Evolutionary conservation across 1,284 basidiomycete species (phyloP), one percentile per base, ranked within the genome.

Genomic region (Irpex lacteus): DNA sequence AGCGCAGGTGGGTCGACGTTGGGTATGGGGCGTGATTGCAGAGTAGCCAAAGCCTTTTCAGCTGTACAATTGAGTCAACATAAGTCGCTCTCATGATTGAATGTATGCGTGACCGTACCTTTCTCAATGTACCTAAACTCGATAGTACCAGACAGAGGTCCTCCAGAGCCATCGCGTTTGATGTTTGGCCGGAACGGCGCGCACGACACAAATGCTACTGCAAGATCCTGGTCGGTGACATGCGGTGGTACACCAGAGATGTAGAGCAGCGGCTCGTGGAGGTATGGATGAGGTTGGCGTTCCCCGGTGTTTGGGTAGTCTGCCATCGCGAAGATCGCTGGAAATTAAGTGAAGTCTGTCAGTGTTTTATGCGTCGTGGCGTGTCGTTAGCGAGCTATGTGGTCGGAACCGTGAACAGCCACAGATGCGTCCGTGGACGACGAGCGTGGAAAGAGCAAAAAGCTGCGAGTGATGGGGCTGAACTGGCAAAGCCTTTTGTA

Each of bases 21-120:
- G 57, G 86, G 84, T 58, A 94, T 81, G 44, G 87, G 85, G 70
- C 91, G 89, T 67, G 84, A 85, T 73, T 92, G 87, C 44, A 96
- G 81, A 11, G 90, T 93, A 13, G 92, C 90, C 13, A 95, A 81
- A 3, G 94, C 94, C 76, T 93, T 94, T 78, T 96, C 94, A 68
- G 93, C 94, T 95, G 73, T 47, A 40, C 49, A 70, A 56, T 63
- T 66, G 18, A 67, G 61, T 53, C 65, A 47, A 62, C 26, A 26
- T 26, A 26, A 26, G 26, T 26, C 26, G 26, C 26, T 26, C 26
- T 26, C 26, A 26, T 26, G 26, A 50, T 18, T 3, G 21, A 18
- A n/a, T 8, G 8, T 21, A 52, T 52, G 7, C 50, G 5, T 65
- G 62, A 38, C 60, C 82, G 73, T 69, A 91, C 91, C 91, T 82